Conservation (phyloP, 2,329 filamentous ascomycete genomes). For the Stagonosporopsis chrysanthemi region DNA sequence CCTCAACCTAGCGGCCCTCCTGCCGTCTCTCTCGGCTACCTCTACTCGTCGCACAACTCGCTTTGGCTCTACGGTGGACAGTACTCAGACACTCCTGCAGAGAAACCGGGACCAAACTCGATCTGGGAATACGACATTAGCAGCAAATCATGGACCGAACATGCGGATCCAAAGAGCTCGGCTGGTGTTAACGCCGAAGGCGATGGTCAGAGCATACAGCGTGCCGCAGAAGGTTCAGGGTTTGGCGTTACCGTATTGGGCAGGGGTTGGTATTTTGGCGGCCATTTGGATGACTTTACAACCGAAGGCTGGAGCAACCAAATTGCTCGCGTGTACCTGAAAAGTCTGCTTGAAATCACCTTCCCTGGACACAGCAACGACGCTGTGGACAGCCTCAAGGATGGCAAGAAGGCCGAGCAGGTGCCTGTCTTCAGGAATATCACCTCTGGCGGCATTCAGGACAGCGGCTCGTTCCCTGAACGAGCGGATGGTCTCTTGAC, state of each 20-base stretch:
- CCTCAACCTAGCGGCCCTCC: constrained; percentile 73
- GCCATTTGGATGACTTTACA: constrained; percentile 72
- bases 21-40: constrained; percentile 73
- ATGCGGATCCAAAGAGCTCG: constrained; percentile 67
- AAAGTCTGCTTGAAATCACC: constrained; percentile 77
- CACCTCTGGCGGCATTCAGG: constrained; percentile 73
- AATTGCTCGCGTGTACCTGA: constrained; percentile 71
- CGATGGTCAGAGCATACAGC: constrained; percentile 65
- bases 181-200: constrained; percentile 68
- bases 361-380: constrained; percentile 73
- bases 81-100: constrained; percentile 69
- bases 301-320: constrained; percentile 73
- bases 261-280: constrained; percentile 80
- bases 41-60: constrained; percentile 76
- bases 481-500: constrained; percentile 76
- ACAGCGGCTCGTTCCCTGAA: constrained; percentile 71
- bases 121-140: constrained; percentile 75
- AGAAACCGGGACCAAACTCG: constrained; percentile 65
- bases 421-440: constrained; percentile 76
- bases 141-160: constrained; percentile 68
- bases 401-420: constrained; percentile 63
- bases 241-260: constrained; percentile 73
- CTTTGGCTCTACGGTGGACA: constrained; percentile 79
- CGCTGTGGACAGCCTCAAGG: constrained; percentile 64
- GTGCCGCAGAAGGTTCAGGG: constrained; percentile 77